phyloP scores from a whole-genome alignment of 2,329 filamentous ascomycete species.

The Hyphodiscus sp. region DNA sequence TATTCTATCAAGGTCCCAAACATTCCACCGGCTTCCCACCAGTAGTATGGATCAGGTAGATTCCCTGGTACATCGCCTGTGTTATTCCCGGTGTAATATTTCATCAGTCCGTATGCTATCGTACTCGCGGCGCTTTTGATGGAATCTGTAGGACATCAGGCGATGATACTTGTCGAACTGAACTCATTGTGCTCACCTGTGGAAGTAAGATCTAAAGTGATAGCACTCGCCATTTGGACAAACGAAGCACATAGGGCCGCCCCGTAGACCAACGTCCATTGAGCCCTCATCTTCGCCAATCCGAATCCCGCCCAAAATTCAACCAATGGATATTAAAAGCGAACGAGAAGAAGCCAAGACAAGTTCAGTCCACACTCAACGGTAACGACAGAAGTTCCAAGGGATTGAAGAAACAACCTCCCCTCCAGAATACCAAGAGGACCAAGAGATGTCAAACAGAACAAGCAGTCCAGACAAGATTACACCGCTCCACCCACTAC shows the following conservation, averaged over 20 bases:
- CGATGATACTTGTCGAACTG: background rate
- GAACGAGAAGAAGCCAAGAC: background rate
- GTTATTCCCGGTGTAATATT: slow-evolving; percentile 43
- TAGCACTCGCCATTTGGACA: slow-evolving; percentile 5
- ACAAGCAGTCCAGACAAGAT: background rate
- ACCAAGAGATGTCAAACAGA: slow-evolving; percentile 3
- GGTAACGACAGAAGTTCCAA: background rate
- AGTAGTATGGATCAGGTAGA: slow-evolving; percentile 31
- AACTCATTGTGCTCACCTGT: slow-evolving; percentile 5
- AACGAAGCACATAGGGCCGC: slow-evolving; percentile 13
- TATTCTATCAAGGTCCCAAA: slow-evolving; percentile 69
- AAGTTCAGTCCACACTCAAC: background rate
- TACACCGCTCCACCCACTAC: background rate
- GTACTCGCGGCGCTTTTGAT: slow-evolving; percentile 29
- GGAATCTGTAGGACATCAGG: slow-evolving; percentile 17
- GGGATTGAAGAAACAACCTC: background rate
- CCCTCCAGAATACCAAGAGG: too few species aligned
- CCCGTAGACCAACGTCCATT: slow-evolving; percentile 6
- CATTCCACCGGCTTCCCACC: slow-evolving; percentile 62
- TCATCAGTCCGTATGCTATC: slow-evolving; percentile 43
- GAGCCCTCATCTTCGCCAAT: slow-evolving; percentile 12
- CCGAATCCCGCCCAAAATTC: background rate
- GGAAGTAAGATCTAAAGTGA: slow-evolving; percentile 14
- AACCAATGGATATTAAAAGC: background rate
- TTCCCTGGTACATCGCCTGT: slow-evolving; percentile 45